Conservation (phyloP, 2,329 filamentous ascomycete species). For the Trichoderma gracile region DNA sequence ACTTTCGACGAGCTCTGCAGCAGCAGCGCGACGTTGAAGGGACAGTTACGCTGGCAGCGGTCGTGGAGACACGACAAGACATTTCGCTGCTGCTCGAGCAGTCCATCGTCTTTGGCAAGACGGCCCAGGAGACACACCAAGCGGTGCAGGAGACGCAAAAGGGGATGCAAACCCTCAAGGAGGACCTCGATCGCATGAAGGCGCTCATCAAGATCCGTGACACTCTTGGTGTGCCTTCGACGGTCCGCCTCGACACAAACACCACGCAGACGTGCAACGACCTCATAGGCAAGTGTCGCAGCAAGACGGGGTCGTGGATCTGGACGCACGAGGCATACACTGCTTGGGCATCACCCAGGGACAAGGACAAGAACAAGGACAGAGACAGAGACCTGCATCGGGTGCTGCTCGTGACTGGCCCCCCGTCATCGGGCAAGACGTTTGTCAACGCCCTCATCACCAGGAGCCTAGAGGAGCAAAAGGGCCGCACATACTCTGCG, state of each 20-base stretch:
- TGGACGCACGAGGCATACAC: slow-evolving; percentile 6
- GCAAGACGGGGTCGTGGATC: background rate
- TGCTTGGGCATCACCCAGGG: background rate
- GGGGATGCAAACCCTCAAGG: background rate
- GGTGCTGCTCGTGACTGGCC: background rate
- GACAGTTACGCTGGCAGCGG: background rate
- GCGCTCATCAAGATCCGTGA: slow-evolving; percentile 4
- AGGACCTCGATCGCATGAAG: background rate
- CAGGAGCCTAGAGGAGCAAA: slow-evolving; percentile 10
- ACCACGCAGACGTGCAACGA: slow-evolving; percentile 9
- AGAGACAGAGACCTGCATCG: background rate
- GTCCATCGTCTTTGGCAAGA: background rate
- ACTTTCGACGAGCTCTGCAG: background rate
- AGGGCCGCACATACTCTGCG: background rate
- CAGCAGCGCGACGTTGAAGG: slow-evolving; percentile 8
- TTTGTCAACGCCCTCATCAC: background rate
- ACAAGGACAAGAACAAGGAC: background rate
- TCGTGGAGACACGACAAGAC: background rate
- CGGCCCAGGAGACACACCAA: background rate
- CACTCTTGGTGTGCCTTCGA: slow-evolving; percentile 2
- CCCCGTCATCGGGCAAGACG: slow-evolving; percentile 1
- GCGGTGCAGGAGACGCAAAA: background rate
- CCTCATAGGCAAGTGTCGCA: background rate
- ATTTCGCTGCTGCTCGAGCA: background rate
- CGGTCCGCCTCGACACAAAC: slow-evolving; percentile 2